phyloP scores from a whole-genome alignment of 306 rosid species.

The Corylus avellana region DNA sequence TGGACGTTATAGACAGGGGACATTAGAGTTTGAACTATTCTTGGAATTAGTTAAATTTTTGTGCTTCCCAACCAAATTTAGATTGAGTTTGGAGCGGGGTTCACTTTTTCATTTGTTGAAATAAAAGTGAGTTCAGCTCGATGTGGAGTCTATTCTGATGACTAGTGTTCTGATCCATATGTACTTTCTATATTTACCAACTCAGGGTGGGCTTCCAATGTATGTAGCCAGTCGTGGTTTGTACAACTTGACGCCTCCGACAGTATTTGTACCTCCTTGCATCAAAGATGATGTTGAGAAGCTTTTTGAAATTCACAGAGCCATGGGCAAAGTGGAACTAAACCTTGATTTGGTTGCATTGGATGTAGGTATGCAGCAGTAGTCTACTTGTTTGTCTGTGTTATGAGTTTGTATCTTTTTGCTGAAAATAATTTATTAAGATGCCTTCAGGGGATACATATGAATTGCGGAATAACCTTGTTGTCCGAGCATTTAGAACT shows the following conservation, averaged over 20 bases:
- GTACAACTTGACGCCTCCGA: constrained; percentile 84
- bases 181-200: constrained; percentile 10
- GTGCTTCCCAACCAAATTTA: constrained; percentile 8
- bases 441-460: constrained; percentile 86
- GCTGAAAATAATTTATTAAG: constrained; percentile 25
- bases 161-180: background rate
- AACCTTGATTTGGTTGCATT: constrained; percentile 79
- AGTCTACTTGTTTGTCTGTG: constrained; percentile 24
- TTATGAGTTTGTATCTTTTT: constrained; percentile 1
- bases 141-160: background rate
- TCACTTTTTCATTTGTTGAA: background rate
- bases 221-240: constrained; percentile 90
- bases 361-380: constrained; percentile 70
- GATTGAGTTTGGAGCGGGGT: background rate
- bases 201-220: constrained; percentile 96
- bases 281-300: constrained; percentile 86
- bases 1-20: background rate
- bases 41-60: background rate
- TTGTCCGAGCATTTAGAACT: constrained; percentile 89
- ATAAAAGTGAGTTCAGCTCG: background rate
- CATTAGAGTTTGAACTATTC: background rate
- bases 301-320: constrained; percentile 77
- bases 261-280: constrained; percentile 88
- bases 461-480: constrained; percentile 85
- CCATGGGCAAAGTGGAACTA: constrained; percentile 82